Evolutionary conservation across 805 yeast genomes (phyloP).

Genomic region (Limtongozyma cylindracea): DNA sequence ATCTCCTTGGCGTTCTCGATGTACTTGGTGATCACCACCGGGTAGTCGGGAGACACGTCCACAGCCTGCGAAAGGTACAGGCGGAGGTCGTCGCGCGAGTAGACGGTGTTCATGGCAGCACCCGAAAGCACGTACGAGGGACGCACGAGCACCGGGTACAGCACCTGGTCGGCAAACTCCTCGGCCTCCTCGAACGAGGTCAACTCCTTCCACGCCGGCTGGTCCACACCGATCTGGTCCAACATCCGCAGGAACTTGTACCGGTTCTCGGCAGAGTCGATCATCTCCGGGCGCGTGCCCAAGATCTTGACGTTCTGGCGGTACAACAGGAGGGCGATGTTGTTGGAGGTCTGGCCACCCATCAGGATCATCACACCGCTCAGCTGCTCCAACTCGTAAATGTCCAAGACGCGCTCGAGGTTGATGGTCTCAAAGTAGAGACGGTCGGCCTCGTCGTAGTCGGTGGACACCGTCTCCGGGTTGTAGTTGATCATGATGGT

Average conservation of each 20-base stretch:
- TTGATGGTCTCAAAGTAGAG: slow-evolving; percentile 89
- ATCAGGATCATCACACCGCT: slow-evolving; percentile 84
- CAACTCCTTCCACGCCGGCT: slow-evolving; percentile 97
- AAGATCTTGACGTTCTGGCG: slow-evolving; percentile 86
- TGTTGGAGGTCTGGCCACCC: slow-evolving; percentile 98
- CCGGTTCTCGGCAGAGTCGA: slow-evolving; percentile 94
- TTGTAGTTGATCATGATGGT: slow-evolving; percentile 95
- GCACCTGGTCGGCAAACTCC: slow-evolving; percentile 68
- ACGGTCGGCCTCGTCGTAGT: slow-evolving; percentile 94
- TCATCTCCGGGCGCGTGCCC: slow-evolving; percentile 97
- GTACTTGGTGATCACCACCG: slow-evolving; percentile 91
- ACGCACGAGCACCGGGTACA: slow-evolving; percentile 89
- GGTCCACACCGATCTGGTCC: slow-evolving; percentile 91
- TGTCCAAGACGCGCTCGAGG: slow-evolving; percentile 82
- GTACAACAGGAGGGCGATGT: slow-evolving; percentile 73
- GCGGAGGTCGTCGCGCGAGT: slow-evolving; percentile 70
- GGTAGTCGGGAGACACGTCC: slow-evolving; percentile 92
- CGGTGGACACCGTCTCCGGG: slow-evolving; percentile 98
- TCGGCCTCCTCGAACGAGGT: slow-evolving; percentile 87
- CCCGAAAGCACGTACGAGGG: slow-evolving; percentile 95
- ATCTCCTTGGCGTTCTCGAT: slow-evolving; percentile 94
- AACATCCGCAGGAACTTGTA: slow-evolving; percentile 94
- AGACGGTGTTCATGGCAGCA: slow-evolving; percentile 97
- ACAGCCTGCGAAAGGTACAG: slow-evolving; percentile 82
- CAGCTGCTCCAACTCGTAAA: slow-evolving; percentile 77